Percentiles rank a stretch among this genome's conserved stretches.
Evolutionary conservation across 305 asterid genomes (phyloP).

Genomic region (Rubia occidens): DNA sequence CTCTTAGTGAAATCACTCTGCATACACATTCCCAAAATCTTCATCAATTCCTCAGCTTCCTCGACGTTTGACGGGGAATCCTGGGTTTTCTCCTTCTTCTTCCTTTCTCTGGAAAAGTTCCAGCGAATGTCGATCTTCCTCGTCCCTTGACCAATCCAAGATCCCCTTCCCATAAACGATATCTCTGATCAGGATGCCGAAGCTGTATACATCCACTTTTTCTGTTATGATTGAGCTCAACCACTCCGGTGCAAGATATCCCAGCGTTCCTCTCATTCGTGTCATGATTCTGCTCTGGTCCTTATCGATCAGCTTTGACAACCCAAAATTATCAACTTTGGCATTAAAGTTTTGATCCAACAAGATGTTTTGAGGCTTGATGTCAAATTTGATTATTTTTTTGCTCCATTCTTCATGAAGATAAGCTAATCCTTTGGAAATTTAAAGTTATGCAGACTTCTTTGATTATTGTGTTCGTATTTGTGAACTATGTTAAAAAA

Average conservation of each 20-base stretch:
- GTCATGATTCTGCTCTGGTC: slow-evolving; percentile 15
- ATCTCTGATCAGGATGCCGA: slow-evolving; percentile 20
- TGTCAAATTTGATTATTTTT: slow-evolving; percentile 22
- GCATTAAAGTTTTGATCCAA: slow-evolving; percentile 23
- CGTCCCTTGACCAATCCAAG: slow-evolving; percentile 12
- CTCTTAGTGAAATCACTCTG: slow-evolving; percentile 14
- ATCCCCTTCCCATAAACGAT: slow-evolving; percentile 16
- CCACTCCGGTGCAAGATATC: slow-evolving; percentile 24
- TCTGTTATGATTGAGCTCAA: slow-evolving; percentile 13
- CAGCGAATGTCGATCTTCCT: slow-evolving; percentile 15
- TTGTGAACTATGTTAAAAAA: too few relatives aligned
- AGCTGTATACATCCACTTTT: slow-evolving; percentile 22
- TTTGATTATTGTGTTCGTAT: too few relatives aligned
- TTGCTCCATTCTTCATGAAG: slow-evolving; percentile 23
- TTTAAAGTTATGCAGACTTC: too few relatives aligned
- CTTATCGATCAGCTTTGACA: slow-evolving; percentile 20
- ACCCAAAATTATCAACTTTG: slow-evolving; percentile 23
- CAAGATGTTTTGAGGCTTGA: slow-evolving; percentile 26
- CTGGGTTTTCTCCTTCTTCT: neutral
- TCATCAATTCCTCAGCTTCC: slow-evolving; percentile 15
- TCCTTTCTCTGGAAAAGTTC: slow-evolving; percentile 11
- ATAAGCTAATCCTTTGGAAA: slow-evolving; percentile 25
- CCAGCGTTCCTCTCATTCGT: slow-evolving; percentile 18
- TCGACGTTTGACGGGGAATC: slow-evolving; percentile 11
- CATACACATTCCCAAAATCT: slow-evolving; percentile 18